Evolutionary conservation across 148 eudicot genomes (phyloP).

Genomic region (Camellia japonica): DNA sequence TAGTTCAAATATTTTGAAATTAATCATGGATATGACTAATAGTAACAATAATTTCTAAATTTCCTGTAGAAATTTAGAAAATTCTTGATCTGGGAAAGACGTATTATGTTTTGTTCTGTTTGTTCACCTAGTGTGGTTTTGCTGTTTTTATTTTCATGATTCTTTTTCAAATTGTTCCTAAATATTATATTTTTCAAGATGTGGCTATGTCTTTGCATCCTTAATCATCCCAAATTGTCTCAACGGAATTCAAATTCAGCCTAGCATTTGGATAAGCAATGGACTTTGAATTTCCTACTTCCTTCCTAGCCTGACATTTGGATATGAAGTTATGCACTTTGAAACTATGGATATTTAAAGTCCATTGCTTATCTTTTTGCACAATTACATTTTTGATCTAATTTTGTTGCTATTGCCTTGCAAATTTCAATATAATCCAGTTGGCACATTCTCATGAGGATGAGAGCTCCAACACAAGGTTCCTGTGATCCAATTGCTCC

Average conservation of each 20-base stretch:
- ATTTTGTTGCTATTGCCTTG: background rate
- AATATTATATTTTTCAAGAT: background rate
- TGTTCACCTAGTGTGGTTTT: background rate
- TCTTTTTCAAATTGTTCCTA: background rate
- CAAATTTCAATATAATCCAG: constrained; percentile 29
- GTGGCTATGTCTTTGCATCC: background rate
- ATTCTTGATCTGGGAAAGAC: background rate
- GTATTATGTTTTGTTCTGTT: background rate
- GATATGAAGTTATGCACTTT: background rate
- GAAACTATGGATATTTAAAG: background rate
- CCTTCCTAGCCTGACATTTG: background rate
- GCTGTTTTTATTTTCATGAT: background rate
- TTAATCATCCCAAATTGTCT: background rate
- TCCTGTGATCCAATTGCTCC: constrained; percentile 84
- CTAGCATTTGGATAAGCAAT: too few relatives aligned
- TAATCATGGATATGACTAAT: background rate
- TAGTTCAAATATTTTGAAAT: background rate
- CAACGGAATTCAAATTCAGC: background rate
- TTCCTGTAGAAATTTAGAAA: background rate
- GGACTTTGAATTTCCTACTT: too few relatives aligned
- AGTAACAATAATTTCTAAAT: background rate
- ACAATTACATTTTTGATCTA: background rate
- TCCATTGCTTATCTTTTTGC: background rate
- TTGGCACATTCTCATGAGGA: constrained; percentile 96
- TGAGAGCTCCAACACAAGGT: constrained; percentile 64